Evolutionary conservation across 805 yeast species (phyloP).

Genomic region (Zygosaccharomyces siamensis): DNA sequence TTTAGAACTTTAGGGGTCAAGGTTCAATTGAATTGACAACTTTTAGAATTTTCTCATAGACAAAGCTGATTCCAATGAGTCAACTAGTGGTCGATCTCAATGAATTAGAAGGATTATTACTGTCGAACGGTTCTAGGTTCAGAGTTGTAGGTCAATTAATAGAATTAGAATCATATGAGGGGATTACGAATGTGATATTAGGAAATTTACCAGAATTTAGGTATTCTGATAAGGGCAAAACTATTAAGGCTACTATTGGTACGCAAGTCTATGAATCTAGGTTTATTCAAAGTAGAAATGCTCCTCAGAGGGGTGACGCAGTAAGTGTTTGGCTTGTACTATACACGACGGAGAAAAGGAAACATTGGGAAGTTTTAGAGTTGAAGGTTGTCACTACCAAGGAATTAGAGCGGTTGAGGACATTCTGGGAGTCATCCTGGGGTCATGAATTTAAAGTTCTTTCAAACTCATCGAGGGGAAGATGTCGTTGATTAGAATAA

Average conservation of each 20-base stretch:
- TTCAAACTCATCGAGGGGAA: neutral
- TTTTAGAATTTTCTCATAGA: neutral
- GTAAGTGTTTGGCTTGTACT: conserved; percentile 15
- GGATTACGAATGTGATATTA: conserved; percentile 4
- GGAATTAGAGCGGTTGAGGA: conserved; percentile 13
- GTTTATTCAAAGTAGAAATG: neutral
- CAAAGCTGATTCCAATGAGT: conserved; percentile 8
- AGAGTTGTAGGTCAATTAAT: conserved; percentile 16
- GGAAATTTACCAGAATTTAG: conserved; percentile 13
- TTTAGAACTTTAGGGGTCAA: neutral
- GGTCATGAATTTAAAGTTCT: conserved; percentile 6
- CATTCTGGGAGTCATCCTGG: conserved; percentile 9
- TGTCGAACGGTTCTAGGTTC: neutral
- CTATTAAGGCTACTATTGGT: conserved; percentile 9
- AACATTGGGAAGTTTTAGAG: conserved; percentile 16
- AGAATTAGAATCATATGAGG: conserved; percentile 12
- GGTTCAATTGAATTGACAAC: neutral
- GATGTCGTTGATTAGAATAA: neutral
- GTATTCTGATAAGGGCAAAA: neutral
- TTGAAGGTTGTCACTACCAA: conserved; percentile 8
- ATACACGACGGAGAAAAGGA: conserved; percentile 1
- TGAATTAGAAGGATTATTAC: conserved; percentile 3
- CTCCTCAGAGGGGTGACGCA: conserved; percentile 16
- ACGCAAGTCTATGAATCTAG: conserved; percentile 8
- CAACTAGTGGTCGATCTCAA: conserved; percentile 11